Base-by-base conservation (phyloP, 345 rosid genomes). In the Corymbia maculata region DNA sequence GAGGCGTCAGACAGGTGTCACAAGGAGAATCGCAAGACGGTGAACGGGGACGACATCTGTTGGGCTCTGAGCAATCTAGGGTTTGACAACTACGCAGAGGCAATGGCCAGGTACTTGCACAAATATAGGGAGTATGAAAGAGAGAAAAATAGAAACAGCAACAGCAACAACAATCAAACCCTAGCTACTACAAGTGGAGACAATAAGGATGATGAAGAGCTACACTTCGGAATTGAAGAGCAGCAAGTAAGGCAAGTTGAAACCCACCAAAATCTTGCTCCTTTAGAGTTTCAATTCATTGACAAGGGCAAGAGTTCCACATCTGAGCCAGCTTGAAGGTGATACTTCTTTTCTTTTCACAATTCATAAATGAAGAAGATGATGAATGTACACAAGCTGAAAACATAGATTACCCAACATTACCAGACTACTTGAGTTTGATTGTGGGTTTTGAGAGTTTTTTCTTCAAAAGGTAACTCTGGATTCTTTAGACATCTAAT, bases 1-100 rank as follows among this genome's bases (percentile, higher is more conserved):
- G 98, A 96, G 91, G 98, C 98, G 16, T 93, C 98, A 15, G 95
- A 95, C 87, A 96, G 91, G 92, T 95, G 98, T 88, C 97, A 94
- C 88, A 94, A 92, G 90, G 97, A 95, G 95, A 96, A 95, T 89
- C 94, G 98, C n/a, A 96, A 94, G 94, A 94, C 97, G 7, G 92
- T 95, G 90, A 95, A 92, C 85, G 98, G 98, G 90, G 97, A 95
- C 49, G 98, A 96, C 90, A 93, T 96, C 87, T 95, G 97, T 90
- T 93, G 97, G 97, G 97, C 98, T 90, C 91, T 96, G 16, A 93
- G 93, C 88, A 89, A 95, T 90, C 93, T 96, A 79, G 97, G 98
- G 90, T 93, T 96, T 66, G 98, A 95, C 90, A 89, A 93, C 93
- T 92, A 94, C 57, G 94, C 97, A 42, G 95, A 94, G 28, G 96